Conservation (phyloP, 75 land plant species). For the Sequoia sempervirens region DNA sequence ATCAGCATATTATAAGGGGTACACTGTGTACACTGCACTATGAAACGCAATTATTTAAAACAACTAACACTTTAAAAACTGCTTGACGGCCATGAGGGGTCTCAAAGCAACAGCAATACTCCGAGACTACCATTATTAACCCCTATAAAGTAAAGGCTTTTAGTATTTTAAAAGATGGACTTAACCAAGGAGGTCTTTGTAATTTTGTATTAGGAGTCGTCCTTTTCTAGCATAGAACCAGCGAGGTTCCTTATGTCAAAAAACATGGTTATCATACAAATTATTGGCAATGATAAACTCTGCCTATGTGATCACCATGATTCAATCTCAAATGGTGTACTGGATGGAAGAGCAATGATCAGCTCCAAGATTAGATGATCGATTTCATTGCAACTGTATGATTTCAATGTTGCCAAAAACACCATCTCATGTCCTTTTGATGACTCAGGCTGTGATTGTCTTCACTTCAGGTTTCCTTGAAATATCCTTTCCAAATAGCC, state of each 20-base stretch:
- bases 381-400: neutral
- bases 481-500: conserved; percentile 74
- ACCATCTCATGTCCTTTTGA: neutral
- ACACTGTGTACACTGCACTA: too few relatives aligned
- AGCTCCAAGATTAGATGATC: neutral
- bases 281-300: neutral
- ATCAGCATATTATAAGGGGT: too few relatives aligned
- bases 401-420: neutral
- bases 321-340: neutral
- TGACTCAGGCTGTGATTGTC: conserved; percentile 1
- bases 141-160: too few relatives aligned
- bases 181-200: neutral
- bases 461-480: conserved; percentile 19
- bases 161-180: too few relatives aligned
- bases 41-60: too few relatives aligned
- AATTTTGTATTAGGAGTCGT: neutral
- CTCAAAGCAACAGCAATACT: too few relatives aligned
- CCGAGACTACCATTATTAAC: too few relatives aligned
- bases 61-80: too few relatives aligned
- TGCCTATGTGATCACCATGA: neutral
- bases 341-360: neutral
- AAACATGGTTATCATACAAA: neutral
- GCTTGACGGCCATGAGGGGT: too few relatives aligned
- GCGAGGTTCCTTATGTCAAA: neutral
- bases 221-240: neutral